Conservation (phyloP, 768 basidiomycete species). For the Boletus speciosus region DNA sequence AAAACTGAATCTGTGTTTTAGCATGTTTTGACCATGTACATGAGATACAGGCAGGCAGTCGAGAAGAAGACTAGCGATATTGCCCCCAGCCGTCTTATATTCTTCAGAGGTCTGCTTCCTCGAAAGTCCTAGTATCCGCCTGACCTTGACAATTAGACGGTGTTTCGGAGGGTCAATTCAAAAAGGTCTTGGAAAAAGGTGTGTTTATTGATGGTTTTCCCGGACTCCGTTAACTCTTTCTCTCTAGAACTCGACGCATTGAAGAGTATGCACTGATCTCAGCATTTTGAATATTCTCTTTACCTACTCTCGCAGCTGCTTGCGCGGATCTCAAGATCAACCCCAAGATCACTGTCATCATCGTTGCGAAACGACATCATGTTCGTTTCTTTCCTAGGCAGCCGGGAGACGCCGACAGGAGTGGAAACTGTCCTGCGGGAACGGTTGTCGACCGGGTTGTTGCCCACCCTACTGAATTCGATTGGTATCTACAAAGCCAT, state of each 20-base stretch:
- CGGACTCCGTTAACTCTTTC: neutral
- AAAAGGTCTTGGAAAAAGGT: conserved; percentile 52
- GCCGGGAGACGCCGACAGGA: conserved; percentile 50
- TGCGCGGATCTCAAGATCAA: conserved; percentile 55
- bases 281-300: neutral
- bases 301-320: conserved; percentile 44
- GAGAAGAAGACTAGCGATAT: conserved; percentile 46
- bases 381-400: conserved; percentile 52
- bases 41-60: conserved; percentile 48
- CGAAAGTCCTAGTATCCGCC: neutral
- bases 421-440: conserved; percentile 73
- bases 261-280: conserved; percentile 40
- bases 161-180: conserved; percentile 56
- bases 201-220: conserved; percentile 7
- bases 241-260: conserved; percentile 55
- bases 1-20: conserved; percentile 25
- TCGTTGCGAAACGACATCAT: conserved; percentile 65
- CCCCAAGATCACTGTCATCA: conserved; percentile 68
- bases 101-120: conserved; percentile 59
- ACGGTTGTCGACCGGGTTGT: conserved; percentile 74
- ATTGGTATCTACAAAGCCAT: conserved; percentile 78
- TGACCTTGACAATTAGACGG: conserved; percentile 37
- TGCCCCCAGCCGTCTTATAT: conserved; percentile 68
- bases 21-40: conserved; percentile 57
- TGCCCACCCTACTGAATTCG: conserved; percentile 67